A percentile compares a stretch with the other conserved stretches of the same genome.
Conservation (phyloP, 2,329 filamentous ascomycete genomes). For the Alternaria infectoria region DNA sequence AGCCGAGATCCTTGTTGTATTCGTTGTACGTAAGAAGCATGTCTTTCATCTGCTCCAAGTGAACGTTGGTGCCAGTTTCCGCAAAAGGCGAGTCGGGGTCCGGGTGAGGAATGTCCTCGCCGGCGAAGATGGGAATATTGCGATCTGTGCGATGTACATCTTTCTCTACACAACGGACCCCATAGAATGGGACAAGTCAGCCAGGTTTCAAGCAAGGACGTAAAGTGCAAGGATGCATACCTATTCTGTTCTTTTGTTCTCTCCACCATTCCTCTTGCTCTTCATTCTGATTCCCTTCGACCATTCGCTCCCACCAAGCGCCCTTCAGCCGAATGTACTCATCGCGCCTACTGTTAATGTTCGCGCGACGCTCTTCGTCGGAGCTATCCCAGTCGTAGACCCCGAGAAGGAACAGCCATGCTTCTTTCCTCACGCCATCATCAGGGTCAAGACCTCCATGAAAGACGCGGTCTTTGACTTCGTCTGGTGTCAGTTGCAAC, state of each 20-base stretch:
- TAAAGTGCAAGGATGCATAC: conserved; percentile 61
- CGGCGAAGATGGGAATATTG: conserved; percentile 90
- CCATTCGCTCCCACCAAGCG: conserved; percentile 92
- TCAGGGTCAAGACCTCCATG: conserved; percentile 89
- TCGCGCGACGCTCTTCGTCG: conserved; percentile 79
- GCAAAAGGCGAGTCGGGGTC: conserved; percentile 96
- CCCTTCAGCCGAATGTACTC: conserved; percentile 94
- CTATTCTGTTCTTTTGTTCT: conserved; percentile 90
- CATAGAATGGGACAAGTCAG: conserved; percentile 61
- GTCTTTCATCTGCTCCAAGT: conserved; percentile 98
- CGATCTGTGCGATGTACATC: conserved; percentile 98
- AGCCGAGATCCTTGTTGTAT: conserved; percentile 92
- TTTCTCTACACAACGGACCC: conserved; percentile 75
- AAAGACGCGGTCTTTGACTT: conserved; percentile 97
- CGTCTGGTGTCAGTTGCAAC: conserved; percentile 80
- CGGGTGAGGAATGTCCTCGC: conserved; percentile 94
- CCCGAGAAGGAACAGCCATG: conserved; percentile 92
- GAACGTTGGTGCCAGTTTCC: conserved; percentile 90
- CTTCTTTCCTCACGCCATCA: conserved; percentile 92
- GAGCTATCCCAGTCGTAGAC: conserved; percentile 95
- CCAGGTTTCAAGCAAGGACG: conserved; percentile 11
- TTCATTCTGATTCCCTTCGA: conserved; percentile 78
- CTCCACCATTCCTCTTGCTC: conserved; percentile 96
- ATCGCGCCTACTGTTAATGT: conserved; percentile 84
- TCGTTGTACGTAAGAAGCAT: conserved; percentile 99